Evolutionary conservation across 1,139 yeast species (phyloP).

Genomic region (Lodderomyces jiufengensis): DNA sequence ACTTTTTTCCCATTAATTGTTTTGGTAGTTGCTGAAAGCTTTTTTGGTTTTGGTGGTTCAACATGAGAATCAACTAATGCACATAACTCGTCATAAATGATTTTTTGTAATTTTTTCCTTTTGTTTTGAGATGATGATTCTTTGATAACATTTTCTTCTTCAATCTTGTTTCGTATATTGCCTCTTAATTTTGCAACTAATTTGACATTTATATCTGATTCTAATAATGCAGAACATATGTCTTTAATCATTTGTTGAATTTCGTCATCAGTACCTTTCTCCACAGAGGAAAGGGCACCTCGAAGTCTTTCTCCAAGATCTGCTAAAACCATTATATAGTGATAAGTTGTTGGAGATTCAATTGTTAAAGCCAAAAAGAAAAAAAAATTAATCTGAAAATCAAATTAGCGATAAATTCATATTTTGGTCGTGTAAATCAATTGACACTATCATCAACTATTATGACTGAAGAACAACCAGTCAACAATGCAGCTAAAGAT

Average conservation of each 20-base stretch:
- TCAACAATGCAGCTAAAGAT: too few relatives aligned
- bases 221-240: conserved; percentile 83
- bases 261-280: conserved; percentile 40
- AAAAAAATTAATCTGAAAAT: too few relatives aligned
- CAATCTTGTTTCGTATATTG: conserved; percentile 57
- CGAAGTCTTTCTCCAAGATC: conserved; percentile 86
- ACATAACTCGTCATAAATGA: conserved; percentile 90
- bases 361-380: too few relatives aligned
- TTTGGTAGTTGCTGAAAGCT: conserved; percentile 31
- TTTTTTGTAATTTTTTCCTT: conserved; percentile 80
- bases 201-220: conserved; percentile 86
- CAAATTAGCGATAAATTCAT: too few relatives aligned
- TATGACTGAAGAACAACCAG: neutral
- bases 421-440: neutral
- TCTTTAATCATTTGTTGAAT: conserved; percentile 67
- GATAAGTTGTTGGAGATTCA: neutral
- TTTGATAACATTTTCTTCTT: conserved; percentile 44
- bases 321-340: conserved; percentile 74
- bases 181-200: conserved; percentile 76
- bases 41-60: conserved; percentile 81
- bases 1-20: conserved; percentile 31
- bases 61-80: conserved; percentile 69
- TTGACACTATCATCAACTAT: neutral
- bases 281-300: conserved; percentile 66
- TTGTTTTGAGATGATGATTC: conserved; percentile 56